Evolutionary conservation across 257 asterid species (phyloP), one percentile per base, ranked within the genome.

Genomic region (Solanum clarkiae): DNA sequence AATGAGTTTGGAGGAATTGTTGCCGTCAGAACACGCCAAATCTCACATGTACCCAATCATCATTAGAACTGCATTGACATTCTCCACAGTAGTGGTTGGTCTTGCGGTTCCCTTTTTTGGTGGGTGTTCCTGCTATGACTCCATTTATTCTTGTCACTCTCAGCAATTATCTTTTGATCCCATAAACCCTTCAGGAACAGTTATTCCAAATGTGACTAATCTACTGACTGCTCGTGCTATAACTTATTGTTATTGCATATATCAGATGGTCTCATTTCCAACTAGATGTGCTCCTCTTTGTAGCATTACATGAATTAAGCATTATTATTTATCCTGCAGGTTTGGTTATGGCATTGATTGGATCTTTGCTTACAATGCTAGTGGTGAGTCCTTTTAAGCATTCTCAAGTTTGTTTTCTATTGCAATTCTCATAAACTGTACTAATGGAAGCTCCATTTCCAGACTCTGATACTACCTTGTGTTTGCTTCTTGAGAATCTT

Each of bases 381-480:
- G 97, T 94, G 3, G 98, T 94, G 89, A 90, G 97, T 88, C n/a
- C 68, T 55, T 62, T 10, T 82, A 44, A 55, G 85, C 56, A 68
- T 29, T 5, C 15, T 40, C 45, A 42, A 24, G 11, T 20, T 84
- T 74, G 29, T 47, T 65, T n/a, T 24, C n/a, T 17, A 3, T 9
- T 51, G 17, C 26, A 26, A 77, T 77, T 69, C 57, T 17, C 44
- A 24, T 80, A 66, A 26, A 54, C 49, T 63, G 81, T 74, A 80
- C 51, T 74, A 62, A 63, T 81, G 20, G 45, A 18, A 74, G 24
- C 32, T 44, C 17, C 56, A 53, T 71, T 49, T 32, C 83, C 91
- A 93, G 98, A 93, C 94, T 12, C 88, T 94, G 88, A 94, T 94
- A 89, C 92, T 94, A 51, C 98, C 97, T 18, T 94, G 98, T 60